These are phyloP conservation scores for Candida boleticola DNA, from an alignment of 805 yeast species.

Conservation along the genomic window DNA sequence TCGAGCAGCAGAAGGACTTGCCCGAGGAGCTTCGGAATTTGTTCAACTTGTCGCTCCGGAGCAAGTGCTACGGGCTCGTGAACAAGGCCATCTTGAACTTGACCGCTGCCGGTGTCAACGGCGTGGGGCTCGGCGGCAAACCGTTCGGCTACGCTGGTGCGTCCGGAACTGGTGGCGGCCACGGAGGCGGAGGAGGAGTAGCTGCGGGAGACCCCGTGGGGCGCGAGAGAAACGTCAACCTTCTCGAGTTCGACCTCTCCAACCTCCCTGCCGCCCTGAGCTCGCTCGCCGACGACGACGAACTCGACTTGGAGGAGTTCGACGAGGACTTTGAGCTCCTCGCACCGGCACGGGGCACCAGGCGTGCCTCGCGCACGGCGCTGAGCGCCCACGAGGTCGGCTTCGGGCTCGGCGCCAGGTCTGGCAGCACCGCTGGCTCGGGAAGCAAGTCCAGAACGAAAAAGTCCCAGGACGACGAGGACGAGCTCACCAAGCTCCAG, in stretches of 20 bases:
- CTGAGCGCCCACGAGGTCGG: background rate
- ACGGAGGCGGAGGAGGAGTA: background rate
- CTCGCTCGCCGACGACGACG: conserved; percentile 7
- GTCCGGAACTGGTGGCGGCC: conserved; percentile 13
- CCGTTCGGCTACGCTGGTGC: conserved; percentile 10
- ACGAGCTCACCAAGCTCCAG: conserved; percentile 19
- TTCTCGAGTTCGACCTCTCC: conserved; percentile 18
- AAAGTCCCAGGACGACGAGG: conserved; percentile 11
- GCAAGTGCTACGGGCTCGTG: conserved; percentile 66
- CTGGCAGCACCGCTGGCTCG: background rate
- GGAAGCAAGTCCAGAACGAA: background rate
- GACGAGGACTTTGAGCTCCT: background rate
- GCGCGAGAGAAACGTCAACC: conserved; percentile 12
- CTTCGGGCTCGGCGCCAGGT: background rate
- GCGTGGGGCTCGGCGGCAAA: background rate
- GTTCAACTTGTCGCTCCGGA: conserved; percentile 58
- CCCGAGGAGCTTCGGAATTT: conserved; percentile 56
- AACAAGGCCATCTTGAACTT: conserved; percentile 60
- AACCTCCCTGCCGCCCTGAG: conserved; percentile 5
- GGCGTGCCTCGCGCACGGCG: background rate
- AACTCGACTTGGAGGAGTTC: conserved; percentile 9
- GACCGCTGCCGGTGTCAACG: conserved; percentile 10
- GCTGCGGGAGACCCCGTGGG: conserved; percentile 8
- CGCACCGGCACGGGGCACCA: background rate
- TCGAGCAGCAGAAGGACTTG: conserved; percentile 39